Evolutionary conservation across 2,329 filamentous ascomycete species (phyloP).

Genomic region (Fusarium phyllophilum): DNA sequence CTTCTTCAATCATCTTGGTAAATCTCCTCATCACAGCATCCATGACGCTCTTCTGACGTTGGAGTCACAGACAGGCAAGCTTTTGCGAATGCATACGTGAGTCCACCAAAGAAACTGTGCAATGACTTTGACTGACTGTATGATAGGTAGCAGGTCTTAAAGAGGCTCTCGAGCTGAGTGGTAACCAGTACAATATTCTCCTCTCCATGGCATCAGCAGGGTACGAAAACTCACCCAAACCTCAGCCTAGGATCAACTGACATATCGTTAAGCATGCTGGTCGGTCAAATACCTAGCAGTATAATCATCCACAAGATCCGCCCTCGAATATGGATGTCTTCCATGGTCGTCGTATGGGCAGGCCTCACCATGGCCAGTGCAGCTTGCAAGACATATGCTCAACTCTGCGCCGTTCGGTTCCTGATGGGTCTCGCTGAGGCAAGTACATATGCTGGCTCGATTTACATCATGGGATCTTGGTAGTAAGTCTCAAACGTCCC

Average conservation of each 20-base stretch:
- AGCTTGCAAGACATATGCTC: conserved; percentile 45
- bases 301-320: conserved; percentile 68
- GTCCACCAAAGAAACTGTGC: rapidly evolving
- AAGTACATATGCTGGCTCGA: conserved; percentile 45
- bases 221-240: conserved; percentile 24
- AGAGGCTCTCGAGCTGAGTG: conserved; percentile 56
- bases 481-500: conserved; percentile 46
- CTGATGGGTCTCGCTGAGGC: conserved; percentile 43
- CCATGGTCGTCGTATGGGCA: conserved; percentile 69
- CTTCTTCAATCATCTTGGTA: conserved; percentile 34
- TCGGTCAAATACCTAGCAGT: conserved; percentile 68
- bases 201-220: conserved; percentile 44
- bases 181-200: conserved; percentile 50
- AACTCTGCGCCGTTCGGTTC: conserved; percentile 44
- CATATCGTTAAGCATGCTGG: conserved; percentile 42
- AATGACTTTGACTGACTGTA: rapidly evolving
- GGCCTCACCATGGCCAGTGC: conserved; percentile 58
- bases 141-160: conserved; percentile 53
- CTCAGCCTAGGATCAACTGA: rapidly evolving
- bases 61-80: conserved; percentile 9
- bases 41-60: not conserved
- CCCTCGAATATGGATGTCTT: conserved; percentile 67
- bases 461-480: conserved; percentile 58
- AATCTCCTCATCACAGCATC: rapidly evolving
- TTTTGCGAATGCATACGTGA: conserved; percentile 34